Evolutionary conservation across 73 alveolate genomes (phyloP).

Genomic region (Breviolum minutum): DNA sequence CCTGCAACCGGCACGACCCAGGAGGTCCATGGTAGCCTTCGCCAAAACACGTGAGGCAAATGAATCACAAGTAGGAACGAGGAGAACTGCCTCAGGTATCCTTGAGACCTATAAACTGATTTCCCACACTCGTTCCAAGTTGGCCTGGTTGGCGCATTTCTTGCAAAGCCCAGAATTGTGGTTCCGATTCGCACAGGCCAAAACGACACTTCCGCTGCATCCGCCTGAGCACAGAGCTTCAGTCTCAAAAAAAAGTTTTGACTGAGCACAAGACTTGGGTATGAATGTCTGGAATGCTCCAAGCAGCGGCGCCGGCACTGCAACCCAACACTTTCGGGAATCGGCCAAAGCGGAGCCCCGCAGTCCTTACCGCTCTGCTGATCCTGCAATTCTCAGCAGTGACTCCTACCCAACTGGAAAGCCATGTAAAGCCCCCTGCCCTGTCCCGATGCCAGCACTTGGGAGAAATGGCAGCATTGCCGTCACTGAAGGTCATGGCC

Average conservation of each 20-base stretch:
- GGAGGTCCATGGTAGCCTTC: not conserved
- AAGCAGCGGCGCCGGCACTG: slow-evolving; percentile 48
- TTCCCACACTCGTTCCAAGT: no score
- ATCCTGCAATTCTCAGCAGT: not conserved
- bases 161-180: slow-evolving; percentile 66
- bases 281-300: not conserved
- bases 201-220: slow-evolving; percentile 16
- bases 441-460: slow-evolving; percentile 23
- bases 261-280: not conserved
- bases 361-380: slow-evolving; percentile 16
- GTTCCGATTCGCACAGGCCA: slow-evolving; percentile 66
- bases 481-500: slow-evolving; percentile 86
- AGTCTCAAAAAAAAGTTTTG: not conserved
- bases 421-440: not conserved
- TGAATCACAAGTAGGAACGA: no score
- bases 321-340: slow-evolving; percentile 44
- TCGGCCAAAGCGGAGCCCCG: slow-evolving; percentile 60
- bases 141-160: slow-evolving; percentile 40
- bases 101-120: no score
- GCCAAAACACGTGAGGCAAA: not conserved
- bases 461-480: slow-evolving; percentile 49
- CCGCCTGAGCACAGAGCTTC: not conserved
- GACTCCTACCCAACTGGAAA: not conserved
- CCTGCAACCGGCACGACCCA: slow-evolving; percentile 12
- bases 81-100: no score